Evolutionary conservation across 768 basidiomycete species (phyloP).

Genomic region (Boletus vermiculosoides): DNA sequence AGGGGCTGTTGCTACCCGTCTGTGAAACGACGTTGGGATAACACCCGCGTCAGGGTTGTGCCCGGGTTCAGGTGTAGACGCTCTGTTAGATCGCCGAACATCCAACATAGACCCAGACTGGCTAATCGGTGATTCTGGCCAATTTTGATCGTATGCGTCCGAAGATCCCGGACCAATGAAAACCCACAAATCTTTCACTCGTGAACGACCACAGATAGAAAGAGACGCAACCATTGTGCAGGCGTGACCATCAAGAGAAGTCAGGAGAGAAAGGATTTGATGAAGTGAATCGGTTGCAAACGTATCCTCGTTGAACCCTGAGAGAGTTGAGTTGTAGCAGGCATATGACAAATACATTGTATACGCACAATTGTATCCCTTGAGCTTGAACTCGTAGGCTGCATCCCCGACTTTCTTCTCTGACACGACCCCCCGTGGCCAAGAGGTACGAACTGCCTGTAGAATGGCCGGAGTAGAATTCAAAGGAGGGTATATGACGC

Average conservation of each 20-base stretch:
- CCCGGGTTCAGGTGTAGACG: slow-evolving; percentile 31
- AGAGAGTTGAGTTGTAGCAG: slow-evolving; percentile 18
- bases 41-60: slow-evolving; percentile 22
- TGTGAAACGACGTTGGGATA: slow-evolving; percentile 31
- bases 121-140: slow-evolving; percentile 36
- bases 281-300: slow-evolving; percentile 72
- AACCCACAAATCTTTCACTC: slow-evolving; percentile 76
- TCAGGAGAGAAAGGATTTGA: slow-evolving; percentile 66
- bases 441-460: slow-evolving; percentile 73
- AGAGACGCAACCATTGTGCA: slow-evolving; percentile 69
- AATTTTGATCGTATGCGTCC: slow-evolving; percentile 31
- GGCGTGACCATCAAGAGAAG: slow-evolving; percentile 63
- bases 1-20: slow-evolving; percentile 31
- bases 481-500: slow-evolving; percentile 75
- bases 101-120: slow-evolving; percentile 38
- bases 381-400: slow-evolving; percentile 77
- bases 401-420: slow-evolving; percentile 74
- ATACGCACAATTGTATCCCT: slow-evolving; percentile 72
- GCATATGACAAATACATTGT: slow-evolving; percentile 10
- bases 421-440: slow-evolving; percentile 76
- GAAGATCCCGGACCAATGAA: slow-evolving; percentile 56
- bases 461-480: slow-evolving; percentile 76
- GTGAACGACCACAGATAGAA: slow-evolving; percentile 67
- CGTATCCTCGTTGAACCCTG: slow-evolving; percentile 79
- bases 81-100: slow-evolving; percentile 35